Percentiles rank a stretch among this genome's conserved stretches.
Conservation (phyloP, 176 grass and related monocot species). For the Puccinellia tenuiflora region DNA sequence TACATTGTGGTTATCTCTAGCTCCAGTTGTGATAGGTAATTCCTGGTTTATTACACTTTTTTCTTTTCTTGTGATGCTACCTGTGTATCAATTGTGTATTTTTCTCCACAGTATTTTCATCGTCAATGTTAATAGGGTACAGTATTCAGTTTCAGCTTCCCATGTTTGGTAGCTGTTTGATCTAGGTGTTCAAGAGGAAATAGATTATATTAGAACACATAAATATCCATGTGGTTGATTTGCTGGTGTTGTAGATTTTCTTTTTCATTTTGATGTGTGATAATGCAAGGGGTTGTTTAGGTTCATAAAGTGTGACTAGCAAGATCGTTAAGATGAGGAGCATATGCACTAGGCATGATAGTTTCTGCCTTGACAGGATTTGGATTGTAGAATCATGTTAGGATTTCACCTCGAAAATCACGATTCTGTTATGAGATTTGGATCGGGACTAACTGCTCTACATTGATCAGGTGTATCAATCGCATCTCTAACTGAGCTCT, state of each 20-base stretch:
- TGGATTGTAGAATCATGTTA: not conserved
- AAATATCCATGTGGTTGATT: not conserved
- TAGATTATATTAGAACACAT: not conserved
- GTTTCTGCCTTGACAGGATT: not conserved
- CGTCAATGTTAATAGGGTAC: not conserved
- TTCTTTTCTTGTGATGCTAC: slow-evolving; percentile 20
- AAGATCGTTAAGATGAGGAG: not conserved
- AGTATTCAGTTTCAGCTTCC: not conserved
- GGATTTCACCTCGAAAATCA: not conserved
- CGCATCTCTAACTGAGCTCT: slow-evolving; percentile 87
- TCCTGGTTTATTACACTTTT: not conserved
- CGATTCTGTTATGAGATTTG: not conserved
- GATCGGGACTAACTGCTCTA: not conserved
- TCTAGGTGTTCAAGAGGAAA: not conserved
- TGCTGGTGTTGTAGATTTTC: not conserved
- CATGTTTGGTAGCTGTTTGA: not conserved
- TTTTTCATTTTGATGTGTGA: not conserved
- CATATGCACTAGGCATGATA: not conserved
- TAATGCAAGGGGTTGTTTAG: not conserved
- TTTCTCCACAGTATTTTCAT: not conserved
- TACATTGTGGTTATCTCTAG: slow-evolving; percentile 77
- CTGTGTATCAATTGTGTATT: not conserved
- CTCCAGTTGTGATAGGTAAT: slow-evolving; percentile 88
- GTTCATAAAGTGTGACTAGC: not conserved
- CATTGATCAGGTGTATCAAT: slow-evolving; percentile 46